Base-by-base conservation (phyloP, 768 basidiomycete species). In the Boletus rubroflammeus region DNA sequence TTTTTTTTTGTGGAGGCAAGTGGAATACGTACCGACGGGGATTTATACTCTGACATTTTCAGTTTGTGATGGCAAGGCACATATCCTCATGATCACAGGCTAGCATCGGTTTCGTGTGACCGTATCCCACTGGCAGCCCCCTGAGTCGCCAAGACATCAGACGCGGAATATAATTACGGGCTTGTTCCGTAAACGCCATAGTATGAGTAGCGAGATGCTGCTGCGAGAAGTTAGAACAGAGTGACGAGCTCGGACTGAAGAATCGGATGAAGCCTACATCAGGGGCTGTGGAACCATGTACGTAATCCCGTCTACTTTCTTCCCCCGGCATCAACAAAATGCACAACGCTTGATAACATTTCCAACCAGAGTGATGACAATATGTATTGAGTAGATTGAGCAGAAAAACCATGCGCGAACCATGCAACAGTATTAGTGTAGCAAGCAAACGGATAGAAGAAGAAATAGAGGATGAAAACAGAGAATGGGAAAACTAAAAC, bases 311-410 rank as follows among this genome's bases (percentile, higher is more conserved):
- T 13, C 31, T 13, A 13, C 31, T 31, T 14, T 32, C 8, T 21
- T 34, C 34, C 25, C n/a, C n/a, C n/a, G n/a, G n/a, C 32, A 31
- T 4, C 28, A 42, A 43, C 34, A 38, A 53, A 41, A 46, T 34
- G 48, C 46, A 58, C 34, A 46, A 41, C 11, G 42, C 38, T 32
- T 51, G 32, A 50, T 53, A 32, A 26, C 53, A 54, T 63, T 52
- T 60, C 56, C 59, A 48, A 53, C 52, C 60, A 51, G 49, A 52
- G 45, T 41, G 45, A 56, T 55, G 52, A 47, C 61, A 64, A 53
- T 60, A 58, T 50, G 60, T 63, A 60, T 58, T n/a, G 53, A 26
- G 55, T 62, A 67, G 62, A 67, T 67, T 54, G 58, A 62, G 66
- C 55, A 67, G 53, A 49, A 53, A 56, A 52, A 52, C 56, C 53